Evolutionary conservation across 31 red algal genomes (phyloP).

Genomic region (Odonthalia washingtoniensis): DNA sequence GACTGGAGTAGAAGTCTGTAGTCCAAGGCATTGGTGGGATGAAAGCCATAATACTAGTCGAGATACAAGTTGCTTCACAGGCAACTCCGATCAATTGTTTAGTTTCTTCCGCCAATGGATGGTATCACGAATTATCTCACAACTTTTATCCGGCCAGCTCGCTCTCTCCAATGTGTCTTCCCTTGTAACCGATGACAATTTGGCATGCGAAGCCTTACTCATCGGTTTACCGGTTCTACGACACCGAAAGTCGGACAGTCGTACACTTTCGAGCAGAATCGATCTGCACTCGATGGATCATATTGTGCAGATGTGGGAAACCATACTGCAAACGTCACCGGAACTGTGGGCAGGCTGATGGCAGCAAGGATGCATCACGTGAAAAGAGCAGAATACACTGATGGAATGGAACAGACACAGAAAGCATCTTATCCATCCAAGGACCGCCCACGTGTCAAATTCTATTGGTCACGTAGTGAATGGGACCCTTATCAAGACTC

Average conservation of each 20-base stretch:
- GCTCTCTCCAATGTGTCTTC: not conserved
- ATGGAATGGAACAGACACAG: not conserved
- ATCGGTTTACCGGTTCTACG: conserved; percentile 12
- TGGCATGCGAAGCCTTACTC: not conserved
- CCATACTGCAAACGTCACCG: not conserved
- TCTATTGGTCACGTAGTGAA: not conserved
- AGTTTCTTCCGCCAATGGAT: not conserved
- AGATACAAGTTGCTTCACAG: not conserved
- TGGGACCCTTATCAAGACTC: not conserved
- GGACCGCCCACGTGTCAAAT: not conserved
- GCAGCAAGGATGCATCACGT: not conserved
- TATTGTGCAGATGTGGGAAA: not conserved
- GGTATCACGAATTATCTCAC: not conserved
- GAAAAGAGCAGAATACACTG: not conserved
- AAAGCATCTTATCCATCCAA: not conserved
- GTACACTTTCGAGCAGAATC: not conserved
- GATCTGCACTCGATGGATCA: not conserved
- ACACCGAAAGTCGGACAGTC: not conserved
- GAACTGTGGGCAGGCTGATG: not conserved
- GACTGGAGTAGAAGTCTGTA: no score
- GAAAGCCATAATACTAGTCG: no score
- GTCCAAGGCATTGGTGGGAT: no score
- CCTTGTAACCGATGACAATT: not conserved
- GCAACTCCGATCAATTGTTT: not conserved
- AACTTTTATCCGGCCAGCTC: not conserved